Conservation (phyloP, 2,329 filamentous ascomycete species). For the Onygenales sp. region DNA sequence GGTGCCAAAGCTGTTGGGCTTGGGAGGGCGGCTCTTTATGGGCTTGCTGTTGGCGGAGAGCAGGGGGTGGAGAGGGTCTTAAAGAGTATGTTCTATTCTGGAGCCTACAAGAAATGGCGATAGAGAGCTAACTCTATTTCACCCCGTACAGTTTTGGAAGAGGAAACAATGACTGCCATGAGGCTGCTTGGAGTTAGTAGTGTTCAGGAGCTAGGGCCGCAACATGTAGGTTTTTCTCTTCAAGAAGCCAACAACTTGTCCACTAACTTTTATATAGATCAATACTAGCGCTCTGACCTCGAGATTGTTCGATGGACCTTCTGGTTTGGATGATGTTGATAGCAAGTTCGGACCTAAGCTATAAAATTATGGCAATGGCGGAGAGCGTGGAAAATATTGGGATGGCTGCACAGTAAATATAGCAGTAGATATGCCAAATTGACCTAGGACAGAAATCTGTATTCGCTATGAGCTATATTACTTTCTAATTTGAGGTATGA, state of each 20-base stretch:
- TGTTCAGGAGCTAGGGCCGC: constrained; percentile 62
- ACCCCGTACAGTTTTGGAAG: constrained; percentile 44
- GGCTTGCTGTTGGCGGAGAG: constrained; percentile 43
- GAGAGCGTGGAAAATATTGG: too few relatives aligned
- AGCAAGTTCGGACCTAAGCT: constrained; percentile 41
- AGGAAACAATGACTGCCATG: constrained; percentile 59
- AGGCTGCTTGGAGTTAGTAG: constrained; percentile 64
- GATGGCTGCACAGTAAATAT: too few relatives aligned
- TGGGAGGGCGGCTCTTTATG: constrained; percentile 52
- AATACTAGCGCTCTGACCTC: constrained; percentile 73
- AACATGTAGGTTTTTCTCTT: constrained; percentile 52
- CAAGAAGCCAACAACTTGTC: neutral
- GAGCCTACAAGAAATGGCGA: neutral
- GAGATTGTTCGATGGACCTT: constrained; percentile 75
- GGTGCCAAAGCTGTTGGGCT: constrained; percentile 56
- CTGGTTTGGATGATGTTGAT: constrained; percentile 50
- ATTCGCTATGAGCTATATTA: too few relatives aligned
- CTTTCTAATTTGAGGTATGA: too few relatives aligned
- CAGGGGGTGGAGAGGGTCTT: constrained; percentile 42
- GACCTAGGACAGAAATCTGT: too few relatives aligned
- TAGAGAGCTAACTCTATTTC: constrained; percentile 3
- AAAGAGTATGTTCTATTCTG: constrained; percentile 8
- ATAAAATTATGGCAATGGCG: constrained; percentile 15
- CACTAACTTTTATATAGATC: constrained; percentile 44
- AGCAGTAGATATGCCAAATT: too few relatives aligned